Evolutionary conservation across 768 basidiomycete species (phyloP).

Genomic region (Calvatia gigantea): DNA sequence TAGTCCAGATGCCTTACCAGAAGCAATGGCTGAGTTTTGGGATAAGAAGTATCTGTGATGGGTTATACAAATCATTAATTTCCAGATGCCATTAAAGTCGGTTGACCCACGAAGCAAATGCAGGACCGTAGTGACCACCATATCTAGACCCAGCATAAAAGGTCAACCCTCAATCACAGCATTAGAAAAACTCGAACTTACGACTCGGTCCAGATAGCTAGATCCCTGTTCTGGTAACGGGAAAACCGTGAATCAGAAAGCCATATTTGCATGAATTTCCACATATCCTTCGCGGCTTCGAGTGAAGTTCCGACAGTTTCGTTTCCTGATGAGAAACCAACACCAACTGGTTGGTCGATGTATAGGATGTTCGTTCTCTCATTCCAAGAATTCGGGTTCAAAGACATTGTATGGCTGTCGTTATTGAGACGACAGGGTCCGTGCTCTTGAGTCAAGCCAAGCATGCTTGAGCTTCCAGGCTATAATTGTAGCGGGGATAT

Average conservation of each 20-base stretch:
- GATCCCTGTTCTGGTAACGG: constrained; percentile 37
- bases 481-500: constrained; percentile 13
- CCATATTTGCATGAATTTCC: constrained; percentile 64
- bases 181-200: constrained; percentile 20
- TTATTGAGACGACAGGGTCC: constrained; percentile 70
- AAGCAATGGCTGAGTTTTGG: constrained; percentile 55
- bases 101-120: constrained; percentile 48
- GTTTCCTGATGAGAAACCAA: constrained; percentile 59
- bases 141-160: constrained; percentile 37
- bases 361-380: constrained; percentile 52
- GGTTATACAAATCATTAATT: background rate
- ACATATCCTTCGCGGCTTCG: constrained; percentile 53
- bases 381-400: constrained; percentile 61
- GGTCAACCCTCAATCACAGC: background rate
- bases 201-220: constrained; percentile 67
- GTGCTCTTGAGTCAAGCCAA: constrained; percentile 70
- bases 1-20: constrained; percentile 39
- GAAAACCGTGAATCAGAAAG: constrained; percentile 51
- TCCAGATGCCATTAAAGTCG: background rate
- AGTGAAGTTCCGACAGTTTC: constrained; percentile 46
- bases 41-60: constrained; percentile 45
- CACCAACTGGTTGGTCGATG: constrained; percentile 62
- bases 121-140: constrained; percentile 69
- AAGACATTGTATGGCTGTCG: constrained; percentile 42
- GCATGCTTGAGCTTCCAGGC: constrained; percentile 55